Conservation (phyloP, 257 asterid genomes). For the Penstemon eatonii region DNA sequence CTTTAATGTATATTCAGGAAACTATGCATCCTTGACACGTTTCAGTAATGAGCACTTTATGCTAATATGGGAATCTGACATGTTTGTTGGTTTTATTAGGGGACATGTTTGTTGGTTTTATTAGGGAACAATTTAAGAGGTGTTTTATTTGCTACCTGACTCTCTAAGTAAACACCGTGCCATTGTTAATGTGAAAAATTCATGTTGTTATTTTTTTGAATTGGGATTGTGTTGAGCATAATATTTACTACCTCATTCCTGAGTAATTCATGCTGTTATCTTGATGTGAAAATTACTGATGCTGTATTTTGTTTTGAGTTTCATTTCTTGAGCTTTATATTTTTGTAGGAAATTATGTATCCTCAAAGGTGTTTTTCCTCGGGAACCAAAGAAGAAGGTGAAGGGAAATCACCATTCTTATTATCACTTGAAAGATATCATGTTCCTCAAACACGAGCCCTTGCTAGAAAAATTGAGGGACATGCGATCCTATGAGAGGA, state of each 20-base stretch:
- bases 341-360: constrained; percentile 52
- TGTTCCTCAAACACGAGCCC: constrained; percentile 88
- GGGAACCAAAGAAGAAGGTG: constrained; percentile 97
- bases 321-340: background rate
- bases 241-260: no score
- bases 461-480: constrained; percentile 80
- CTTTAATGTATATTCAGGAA: constrained; percentile 29
- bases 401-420: constrained; percentile 95
- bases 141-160: no score
- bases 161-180: no score
- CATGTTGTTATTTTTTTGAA: no score
- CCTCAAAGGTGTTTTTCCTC: constrained; percentile 87
- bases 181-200: no score
- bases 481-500: constrained; percentile 65
- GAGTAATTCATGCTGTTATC: no score
- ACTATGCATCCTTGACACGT: constrained; percentile 24
- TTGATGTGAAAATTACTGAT: background rate
- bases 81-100: no score
- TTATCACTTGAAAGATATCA: constrained; percentile 82
- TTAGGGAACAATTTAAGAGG: no score
- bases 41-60: no score
- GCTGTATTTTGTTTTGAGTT: constrained; percentile 2
- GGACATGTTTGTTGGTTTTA: no score
- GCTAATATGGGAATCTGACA: no score
- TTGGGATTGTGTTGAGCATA: no score